Conservation (phyloP, 768 basidiomycete species). For the Amanita pseudoporphyria region DNA sequence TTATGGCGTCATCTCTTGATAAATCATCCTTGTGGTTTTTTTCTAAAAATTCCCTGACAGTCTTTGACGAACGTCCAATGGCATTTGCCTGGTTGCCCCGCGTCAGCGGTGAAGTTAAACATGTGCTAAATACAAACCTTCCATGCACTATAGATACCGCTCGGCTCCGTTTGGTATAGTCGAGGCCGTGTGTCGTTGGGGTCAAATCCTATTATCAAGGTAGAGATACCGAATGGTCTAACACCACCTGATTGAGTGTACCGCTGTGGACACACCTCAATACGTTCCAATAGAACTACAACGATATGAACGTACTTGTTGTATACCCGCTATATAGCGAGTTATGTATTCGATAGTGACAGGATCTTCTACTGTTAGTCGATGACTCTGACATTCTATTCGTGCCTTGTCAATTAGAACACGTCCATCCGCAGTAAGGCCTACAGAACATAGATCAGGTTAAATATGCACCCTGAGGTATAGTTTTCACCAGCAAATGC, state of each 20-base stretch:
- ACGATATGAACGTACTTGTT: conserved; percentile 54
- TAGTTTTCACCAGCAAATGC: conserved; percentile 80
- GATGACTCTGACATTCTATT: conserved; percentile 95
- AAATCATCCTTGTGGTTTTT: conserved; percentile 95
- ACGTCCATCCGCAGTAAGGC: conserved; percentile 94
- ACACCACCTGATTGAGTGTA: conserved; percentile 99
- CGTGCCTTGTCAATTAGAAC: conserved; percentile 97
- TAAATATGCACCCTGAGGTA: neutral
- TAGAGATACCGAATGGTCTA: conserved; percentile 95
- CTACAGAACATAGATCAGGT: conserved; percentile 29
- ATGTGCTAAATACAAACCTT: conserved; percentile 48
- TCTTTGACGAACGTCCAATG: conserved; percentile 96
- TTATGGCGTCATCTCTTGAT: conserved; percentile 83
- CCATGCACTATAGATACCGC: conserved; percentile 98
- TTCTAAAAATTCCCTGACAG: conserved; percentile 96
- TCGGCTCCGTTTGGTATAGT: conserved; percentile 95
- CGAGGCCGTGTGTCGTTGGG: conserved; percentile 82
- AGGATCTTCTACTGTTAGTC: conserved; percentile 95
- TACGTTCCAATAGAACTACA: neutral
- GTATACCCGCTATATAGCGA: conserved; percentile 95
- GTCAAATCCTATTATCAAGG: conserved; percentile 94
- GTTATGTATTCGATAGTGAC: conserved; percentile 99
- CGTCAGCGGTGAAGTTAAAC: neutral
- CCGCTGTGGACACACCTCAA: conserved; percentile 35
- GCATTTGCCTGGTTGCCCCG: conserved; percentile 82